Conservation (phyloP, 306 rosid species). For the Cucurbita argyrosperma region DNA sequence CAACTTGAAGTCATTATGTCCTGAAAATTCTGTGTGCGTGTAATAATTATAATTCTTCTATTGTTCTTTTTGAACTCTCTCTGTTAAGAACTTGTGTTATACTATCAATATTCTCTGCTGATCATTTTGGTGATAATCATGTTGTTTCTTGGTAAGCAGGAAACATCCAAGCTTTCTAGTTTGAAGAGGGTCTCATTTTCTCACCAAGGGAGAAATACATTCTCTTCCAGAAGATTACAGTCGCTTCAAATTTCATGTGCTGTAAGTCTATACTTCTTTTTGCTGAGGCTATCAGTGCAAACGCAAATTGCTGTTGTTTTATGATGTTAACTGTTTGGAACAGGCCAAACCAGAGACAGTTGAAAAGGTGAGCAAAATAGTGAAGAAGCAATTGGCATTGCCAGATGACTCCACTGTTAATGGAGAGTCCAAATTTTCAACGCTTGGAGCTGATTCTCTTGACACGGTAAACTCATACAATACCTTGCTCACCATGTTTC, state of each 20-base stretch:
- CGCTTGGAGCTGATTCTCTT: constrained; percentile 83
- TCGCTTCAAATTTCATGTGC: constrained; percentile 43
- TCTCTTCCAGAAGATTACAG: constrained; percentile 17
- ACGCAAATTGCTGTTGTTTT: neutral
- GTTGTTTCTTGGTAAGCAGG: constrained; percentile 24
- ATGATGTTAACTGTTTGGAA: neutral
- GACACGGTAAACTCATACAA: constrained; percentile 37
- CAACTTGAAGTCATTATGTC: neutral
- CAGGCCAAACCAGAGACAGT: constrained; percentile 68
- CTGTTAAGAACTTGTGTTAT: neutral
- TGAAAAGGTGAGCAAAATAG: constrained; percentile 46
- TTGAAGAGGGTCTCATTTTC: constrained; percentile 16
- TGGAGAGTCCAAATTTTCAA: constrained; percentile 42
- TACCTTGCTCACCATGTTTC: neutral
- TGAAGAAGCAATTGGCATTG: constrained; percentile 60
- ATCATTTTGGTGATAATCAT: neutral
- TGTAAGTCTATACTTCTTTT: constrained; percentile 22
- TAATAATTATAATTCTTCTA: neutral
- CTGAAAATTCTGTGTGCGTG: neutral
- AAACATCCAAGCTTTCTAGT: constrained; percentile 9
- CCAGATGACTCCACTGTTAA: constrained; percentile 33
- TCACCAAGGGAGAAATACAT: constrained; percentile 24
- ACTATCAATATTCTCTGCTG: neutral
- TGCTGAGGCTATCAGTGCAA: neutral
- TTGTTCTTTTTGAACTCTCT: neutral